phyloP scores from a whole-genome alignment of 164 flowering plant species.

The Sextonia rubra region DNA sequence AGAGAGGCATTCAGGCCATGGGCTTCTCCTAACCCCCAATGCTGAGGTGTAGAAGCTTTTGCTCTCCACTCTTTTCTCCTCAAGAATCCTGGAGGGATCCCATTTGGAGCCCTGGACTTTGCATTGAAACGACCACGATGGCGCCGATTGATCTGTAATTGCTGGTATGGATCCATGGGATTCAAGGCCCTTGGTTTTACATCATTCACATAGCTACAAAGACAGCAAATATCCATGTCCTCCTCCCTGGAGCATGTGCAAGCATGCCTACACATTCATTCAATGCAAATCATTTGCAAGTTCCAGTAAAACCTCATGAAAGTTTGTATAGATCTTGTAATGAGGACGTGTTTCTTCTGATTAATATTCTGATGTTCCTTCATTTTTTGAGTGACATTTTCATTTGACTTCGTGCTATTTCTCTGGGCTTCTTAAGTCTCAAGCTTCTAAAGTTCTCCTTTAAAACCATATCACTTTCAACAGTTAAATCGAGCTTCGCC shows the following conservation, averaged over 20 bases:
- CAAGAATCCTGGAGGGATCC: conserved; percentile 14
- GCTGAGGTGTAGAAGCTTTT: background rate
- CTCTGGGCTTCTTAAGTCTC: no score
- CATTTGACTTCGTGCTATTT: no score
- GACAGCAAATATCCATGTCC: conserved; percentile 34
- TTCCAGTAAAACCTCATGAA: no score
- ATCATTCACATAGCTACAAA: conserved; percentile 20
- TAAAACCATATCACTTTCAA: no score
- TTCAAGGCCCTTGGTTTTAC: conserved; percentile 35
- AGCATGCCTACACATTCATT: conserved; percentile 34
- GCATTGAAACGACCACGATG: conserved; percentile 12
- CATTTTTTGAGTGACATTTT: no score
- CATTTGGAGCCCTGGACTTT: conserved; percentile 13
- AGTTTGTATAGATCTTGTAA: no score
- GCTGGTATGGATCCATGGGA: conserved; percentile 33
- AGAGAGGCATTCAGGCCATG: conserved; percentile 7
- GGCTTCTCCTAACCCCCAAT: background rate
- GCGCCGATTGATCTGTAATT: conserved; percentile 21
- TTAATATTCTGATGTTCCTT: no score
- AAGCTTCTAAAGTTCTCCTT: no score
- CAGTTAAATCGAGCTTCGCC: no score
- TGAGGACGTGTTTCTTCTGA: no score
- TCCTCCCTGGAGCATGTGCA: conserved; percentile 39
- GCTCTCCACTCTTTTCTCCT: background rate
- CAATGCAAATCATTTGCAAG: background rate